phyloP scores from a whole-genome alignment of 108 stramenopile species.

The Aurantiochytrium sp. region DNA sequence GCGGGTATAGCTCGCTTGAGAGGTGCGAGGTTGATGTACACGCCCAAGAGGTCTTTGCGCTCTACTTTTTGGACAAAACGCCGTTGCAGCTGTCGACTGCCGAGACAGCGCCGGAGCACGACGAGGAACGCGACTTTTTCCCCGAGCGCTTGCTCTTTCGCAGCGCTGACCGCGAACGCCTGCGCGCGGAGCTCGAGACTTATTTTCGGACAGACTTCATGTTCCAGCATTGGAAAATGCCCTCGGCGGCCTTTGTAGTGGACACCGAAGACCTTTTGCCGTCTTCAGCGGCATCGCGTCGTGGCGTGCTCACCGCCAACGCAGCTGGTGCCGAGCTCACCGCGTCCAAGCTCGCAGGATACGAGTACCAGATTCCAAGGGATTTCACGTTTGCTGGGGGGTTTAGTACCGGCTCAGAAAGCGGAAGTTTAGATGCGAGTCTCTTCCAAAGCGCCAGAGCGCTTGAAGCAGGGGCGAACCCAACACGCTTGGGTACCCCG shows the following conservation, averaged over 20 bases:
- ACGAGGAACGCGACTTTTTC: not conserved
- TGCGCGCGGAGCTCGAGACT: not conserved
- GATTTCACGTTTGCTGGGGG: not conserved
- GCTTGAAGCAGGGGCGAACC: no score
- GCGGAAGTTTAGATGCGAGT: not conserved
- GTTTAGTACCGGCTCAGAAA: not conserved
- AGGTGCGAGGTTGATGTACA: not conserved
- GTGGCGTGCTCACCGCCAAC: not conserved
- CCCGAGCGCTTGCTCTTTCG: not conserved
- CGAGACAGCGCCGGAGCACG: not conserved
- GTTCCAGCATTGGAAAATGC: not conserved
- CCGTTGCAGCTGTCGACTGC: not conserved
- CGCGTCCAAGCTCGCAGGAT: not conserved
- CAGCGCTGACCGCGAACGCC: not conserved
- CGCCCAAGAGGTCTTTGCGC: not conserved
- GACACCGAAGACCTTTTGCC: not conserved
- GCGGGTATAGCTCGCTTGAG: not conserved
- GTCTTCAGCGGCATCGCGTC: not conserved
- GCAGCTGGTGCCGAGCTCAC: not conserved
- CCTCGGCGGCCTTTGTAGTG: not conserved
- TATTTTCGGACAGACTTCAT: constrained; percentile 2
- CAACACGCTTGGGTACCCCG: no score
- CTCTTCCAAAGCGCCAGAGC: no score
- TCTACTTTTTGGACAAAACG: not conserved
- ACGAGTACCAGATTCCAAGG: not conserved